Conservation (phyloP, 1,139 yeast species). For the Zygosaccharomyces sapae region DNA sequence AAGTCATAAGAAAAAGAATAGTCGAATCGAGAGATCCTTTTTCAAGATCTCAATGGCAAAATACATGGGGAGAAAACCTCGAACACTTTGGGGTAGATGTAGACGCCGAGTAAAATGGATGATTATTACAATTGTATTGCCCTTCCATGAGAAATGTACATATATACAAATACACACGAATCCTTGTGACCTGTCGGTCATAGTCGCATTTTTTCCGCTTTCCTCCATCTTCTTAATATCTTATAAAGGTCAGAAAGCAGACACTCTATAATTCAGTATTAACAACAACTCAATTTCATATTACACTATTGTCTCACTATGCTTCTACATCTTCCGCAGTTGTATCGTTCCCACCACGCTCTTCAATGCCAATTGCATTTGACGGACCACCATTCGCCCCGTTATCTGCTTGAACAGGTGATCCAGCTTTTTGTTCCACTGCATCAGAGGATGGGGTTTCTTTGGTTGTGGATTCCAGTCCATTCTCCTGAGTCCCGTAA, state of each 20-base stretch:
- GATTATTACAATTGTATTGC: background rate
- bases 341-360: conserved; percentile 31
- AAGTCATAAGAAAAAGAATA: conserved; percentile 32
- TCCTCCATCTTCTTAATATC: background rate
- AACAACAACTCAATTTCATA: too few relatives aligned
- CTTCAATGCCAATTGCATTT: conserved; percentile 6
- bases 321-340: conserved; percentile 33
- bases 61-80: conserved; percentile 75
- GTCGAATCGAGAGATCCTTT: conserved; percentile 34
- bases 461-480: background rate
- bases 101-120: conserved; percentile 46
- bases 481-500: conserved; percentile 1
- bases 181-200: background rate
- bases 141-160: background rate
- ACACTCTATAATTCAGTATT: too few relatives aligned
- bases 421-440: conserved; percentile 17
- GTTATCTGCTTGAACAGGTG: conserved; percentile 14
- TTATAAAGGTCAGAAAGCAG: too few relatives aligned
- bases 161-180: conserved; percentile 4
- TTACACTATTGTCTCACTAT: background rate
- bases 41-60: conserved; percentile 57
- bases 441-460: conserved; percentile 28
- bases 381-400: conserved; percentile 23
- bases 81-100: conserved; percentile 85
- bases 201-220: background rate